Evolutionary conservation across 169 alveolate species (phyloP), one percentile per base, ranked within the genome.

Genomic region (Eimeria mitis): DNA sequence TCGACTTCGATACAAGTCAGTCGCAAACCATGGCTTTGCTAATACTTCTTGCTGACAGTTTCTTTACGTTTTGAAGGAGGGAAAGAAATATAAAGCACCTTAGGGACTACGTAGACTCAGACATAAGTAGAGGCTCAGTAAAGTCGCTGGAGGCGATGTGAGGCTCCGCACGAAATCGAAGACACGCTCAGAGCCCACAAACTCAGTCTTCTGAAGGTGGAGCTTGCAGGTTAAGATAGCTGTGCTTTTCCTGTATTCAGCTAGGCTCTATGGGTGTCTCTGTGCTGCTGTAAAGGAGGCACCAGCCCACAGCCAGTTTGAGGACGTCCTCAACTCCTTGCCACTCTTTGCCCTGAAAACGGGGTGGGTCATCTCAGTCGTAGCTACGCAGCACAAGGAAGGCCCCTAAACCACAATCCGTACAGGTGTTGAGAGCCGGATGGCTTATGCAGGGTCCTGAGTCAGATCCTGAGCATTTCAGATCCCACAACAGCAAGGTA

Each of bases 1-100:
- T 83, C 52, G 90, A 83, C 56, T 83, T 83, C 59, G 90, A 83
- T 59, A 83, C 90, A 25, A 83, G 90, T 83, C 73, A 56, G 90
- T 83, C 52, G 7, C 54, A 19, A 79, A 73, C 52, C 13, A 19
- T 37, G 4, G 79, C n/a, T 19, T 44, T 76, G 65, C 65, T 37
- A n/a, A 25, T 40, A 21, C n/a, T 19, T 16, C 56, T 73, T 37
- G 56, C 2, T 40, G 37, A 54, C 89, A 23, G n/a, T 70, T 70
- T 79, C 68, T 47, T 28, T 6, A 49, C 3, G 47, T n/a, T 44
- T 49, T 47, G 42, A 31, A 13, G 28, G 70, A 47, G 5, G n/a
- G 28, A 44, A 79, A 9, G 3, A 2, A 31, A 16, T 23, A 25
- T 13, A 49, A 65, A 13, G 3, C 56, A 6, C 56, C 56, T 49